Evolutionary conservation across 441 rosid species (phyloP), one percentile per base, ranked within the genome.

Genomic region (Gossypium aridum): DNA sequence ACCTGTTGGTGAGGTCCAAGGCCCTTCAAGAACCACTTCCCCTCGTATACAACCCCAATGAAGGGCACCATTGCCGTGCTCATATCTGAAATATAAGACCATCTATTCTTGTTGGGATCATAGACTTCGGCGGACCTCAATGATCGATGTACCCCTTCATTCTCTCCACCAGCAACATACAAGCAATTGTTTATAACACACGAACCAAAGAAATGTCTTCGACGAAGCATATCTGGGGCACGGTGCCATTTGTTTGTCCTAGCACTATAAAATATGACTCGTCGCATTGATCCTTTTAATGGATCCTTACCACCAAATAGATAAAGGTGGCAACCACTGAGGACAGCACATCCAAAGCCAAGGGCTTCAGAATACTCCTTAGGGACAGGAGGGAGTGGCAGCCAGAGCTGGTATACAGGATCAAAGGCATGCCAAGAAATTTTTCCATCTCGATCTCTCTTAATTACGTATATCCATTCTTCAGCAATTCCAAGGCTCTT

Each of bases 381-480:
- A 0, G 90, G 90, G 16, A 87, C 80, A 2, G 90, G 90, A 45
- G 90, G 88, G 23, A 87, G 85, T 43, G 85, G 85, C 78, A 82
- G 90, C 88, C 90, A 87, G 12, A 85, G 87, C 83, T 85, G 90
- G 81, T 85, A 77, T 59, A 80, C 56, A 7, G 90, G 90, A 75
- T 85, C 88, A 47, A 87, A 87, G 68, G 88, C 88, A 70, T 87
- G 86, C 90, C 90, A 87, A 51, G 90, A 87, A 70, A 87, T 80
- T 73, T 83, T 87, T 47, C 83, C 83, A 39, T 85, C 88, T 67
- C 84, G 81, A 71, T 85, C 90, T 81, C 85, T 81, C 76, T 87
- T 87, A 26, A 87, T 80, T 23, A 87, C 78, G 2, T 85, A 87
- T 54, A 87, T 77, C 90, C 90, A 87, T 80, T 87, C 90, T 80